Base-by-base conservation (phyloP, 164 flowering plant genomes). In the Dillenia suffruticosa region DNA sequence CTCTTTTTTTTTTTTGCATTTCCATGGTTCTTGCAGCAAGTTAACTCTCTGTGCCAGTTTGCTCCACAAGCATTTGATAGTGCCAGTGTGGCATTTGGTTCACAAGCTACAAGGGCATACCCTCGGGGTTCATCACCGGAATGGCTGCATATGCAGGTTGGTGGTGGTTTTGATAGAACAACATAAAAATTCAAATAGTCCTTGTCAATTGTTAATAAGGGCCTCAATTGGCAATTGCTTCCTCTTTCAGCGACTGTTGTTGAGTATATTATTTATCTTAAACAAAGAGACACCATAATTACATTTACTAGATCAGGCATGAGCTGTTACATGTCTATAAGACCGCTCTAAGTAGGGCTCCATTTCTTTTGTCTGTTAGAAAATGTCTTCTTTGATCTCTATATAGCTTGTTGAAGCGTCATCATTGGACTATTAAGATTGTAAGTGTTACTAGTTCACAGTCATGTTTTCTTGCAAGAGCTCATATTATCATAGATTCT, bases 121-220 rank as follows among this genome's bases (percentile, higher is more conserved):
- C 72, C 61, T 48, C 78, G 77, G 15, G 74, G 71, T 40, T 56
- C 84, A 52, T 77, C 84, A n/a, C 86, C 84, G 15, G 88, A 85
- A 46, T 84, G 85, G 87, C 65, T 82, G 71, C 87, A 84, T 63
- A 79, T 84, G 87, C 88, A 82, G 71, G 63, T 86, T 54, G 87
- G 91, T 44, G 77, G 85, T 44, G 77, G 82, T 24, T 86, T 80
- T 48, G 85, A 84, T 45, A 63, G 85, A 74, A 69, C 79, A 54
- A 52, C 79, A 51, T 76, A 59, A 32, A 32, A 32, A 6, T 32
- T 32, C 40, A 32, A 32, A 32, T 32, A 32, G 40, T 32, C 40
- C 40, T 32, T 5, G 40, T 32, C 40, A 32, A 32, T 32, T 32
- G 40, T 32, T 32, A 32, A 32, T 32, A 32, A 32, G 40, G 6